Percentiles rank a stretch among this genome's conserved stretches.
phyloP scores from a whole-genome alignment of 495 filamentous ascomycete species.

The Podospora pseudoanserina region DNA sequence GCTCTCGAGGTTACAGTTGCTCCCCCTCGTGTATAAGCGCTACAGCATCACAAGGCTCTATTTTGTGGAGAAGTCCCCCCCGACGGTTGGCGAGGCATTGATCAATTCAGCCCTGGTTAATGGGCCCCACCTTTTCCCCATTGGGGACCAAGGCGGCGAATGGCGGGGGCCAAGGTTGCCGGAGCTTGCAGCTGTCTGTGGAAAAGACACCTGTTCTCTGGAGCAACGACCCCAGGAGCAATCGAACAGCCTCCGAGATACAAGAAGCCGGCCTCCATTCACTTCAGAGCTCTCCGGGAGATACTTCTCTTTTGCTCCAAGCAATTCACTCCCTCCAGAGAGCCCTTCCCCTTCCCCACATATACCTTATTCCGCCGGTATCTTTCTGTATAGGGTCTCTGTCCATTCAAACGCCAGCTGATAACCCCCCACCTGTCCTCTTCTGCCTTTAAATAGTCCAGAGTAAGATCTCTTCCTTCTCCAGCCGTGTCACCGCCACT shows the following conservation, averaged over 20 bases:
- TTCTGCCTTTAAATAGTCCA: slow-evolving; percentile 30
- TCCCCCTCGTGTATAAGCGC: background rate
- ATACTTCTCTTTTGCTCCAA: slow-evolving; percentile 3
- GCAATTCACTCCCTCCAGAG: slow-evolving; percentile 8
- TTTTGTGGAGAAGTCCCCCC: background rate
- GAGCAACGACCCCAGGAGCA: slow-evolving; percentile 24
- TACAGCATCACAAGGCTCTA: background rate
- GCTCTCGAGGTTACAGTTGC: too few species aligned
- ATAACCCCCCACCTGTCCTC: slow-evolving; percentile 10
- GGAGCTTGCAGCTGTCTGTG: slow-evolving; percentile 4
- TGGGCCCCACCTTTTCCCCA: slow-evolving; percentile 14
- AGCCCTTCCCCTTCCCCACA: slow-evolving; percentile 3
- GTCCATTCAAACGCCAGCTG: background rate
- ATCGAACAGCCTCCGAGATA: slow-evolving; percentile 24
- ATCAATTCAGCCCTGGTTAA: slow-evolving; percentile 9
- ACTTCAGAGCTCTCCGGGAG: background rate
- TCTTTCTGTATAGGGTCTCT: slow-evolving; percentile 19
- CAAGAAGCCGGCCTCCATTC: slow-evolving; percentile 25
- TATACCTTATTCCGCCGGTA: slow-evolving; percentile 12
- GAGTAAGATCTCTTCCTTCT: slow-evolving; percentile 18
- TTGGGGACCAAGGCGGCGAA: slow-evolving; percentile 10
- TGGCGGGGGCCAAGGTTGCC: slow-evolving; percentile 16
- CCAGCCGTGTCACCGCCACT: background rate
- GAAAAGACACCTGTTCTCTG: slow-evolving; percentile 38
- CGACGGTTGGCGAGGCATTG: slow-evolving; percentile 2